These are phyloP conservation scores for Cucumis cinereus DNA, from an alignment of 306 rosid species.

Conservation along the genomic window DNA sequence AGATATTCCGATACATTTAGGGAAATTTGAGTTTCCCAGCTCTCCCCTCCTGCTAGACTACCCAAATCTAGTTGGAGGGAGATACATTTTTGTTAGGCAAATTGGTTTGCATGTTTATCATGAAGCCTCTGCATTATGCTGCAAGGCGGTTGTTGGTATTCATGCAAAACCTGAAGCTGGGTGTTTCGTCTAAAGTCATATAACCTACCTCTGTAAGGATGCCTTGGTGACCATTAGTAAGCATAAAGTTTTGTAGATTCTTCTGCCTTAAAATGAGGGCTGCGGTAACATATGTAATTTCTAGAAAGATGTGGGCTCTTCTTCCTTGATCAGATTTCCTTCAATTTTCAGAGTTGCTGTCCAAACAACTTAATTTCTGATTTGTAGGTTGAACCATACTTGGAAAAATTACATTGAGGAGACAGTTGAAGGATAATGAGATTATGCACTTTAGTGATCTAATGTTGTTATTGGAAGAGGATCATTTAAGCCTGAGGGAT, in stretches of 20 bases:
- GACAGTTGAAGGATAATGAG: not conserved
- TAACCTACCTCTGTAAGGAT: not conserved
- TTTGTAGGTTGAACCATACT: not conserved
- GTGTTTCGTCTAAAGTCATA: not conserved
- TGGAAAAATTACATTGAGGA: not conserved
- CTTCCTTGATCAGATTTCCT: not conserved
- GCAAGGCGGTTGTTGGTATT: not conserved
- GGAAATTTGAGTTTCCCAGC: not conserved
- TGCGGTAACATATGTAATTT: not conserved
- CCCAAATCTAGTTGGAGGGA: not conserved
- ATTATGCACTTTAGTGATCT: not conserved
- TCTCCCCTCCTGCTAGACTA: not conserved
- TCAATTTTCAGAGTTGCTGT: not conserved
- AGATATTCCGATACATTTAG: not conserved
- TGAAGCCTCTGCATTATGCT: not conserved
- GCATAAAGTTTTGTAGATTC: not conserved
- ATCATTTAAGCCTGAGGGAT: not conserved
- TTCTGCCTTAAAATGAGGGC: not conserved
- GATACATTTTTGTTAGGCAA: not conserved
- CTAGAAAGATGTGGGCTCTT: not conserved
- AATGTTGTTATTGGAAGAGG: not conserved
- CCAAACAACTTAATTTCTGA: not conserved
- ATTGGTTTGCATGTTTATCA: not conserved
- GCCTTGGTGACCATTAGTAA: not conserved
- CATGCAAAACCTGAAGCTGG: not conserved